Evolutionary conservation across 805 yeast species (phyloP).

Genomic region (Candida odintsovae): DNA sequence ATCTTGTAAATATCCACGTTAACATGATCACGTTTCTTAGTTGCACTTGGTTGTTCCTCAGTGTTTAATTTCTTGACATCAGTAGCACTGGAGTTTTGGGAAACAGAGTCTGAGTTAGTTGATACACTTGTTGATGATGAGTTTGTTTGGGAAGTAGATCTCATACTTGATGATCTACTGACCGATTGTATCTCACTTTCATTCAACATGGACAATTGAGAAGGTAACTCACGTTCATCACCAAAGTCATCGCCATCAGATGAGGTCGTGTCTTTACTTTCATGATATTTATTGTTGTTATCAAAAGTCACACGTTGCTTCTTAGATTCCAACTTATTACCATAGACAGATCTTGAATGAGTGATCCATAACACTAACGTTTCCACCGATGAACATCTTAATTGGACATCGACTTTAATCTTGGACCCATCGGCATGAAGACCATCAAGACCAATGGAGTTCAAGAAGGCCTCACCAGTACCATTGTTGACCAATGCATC

Average conservation of each 20-base stretch:
- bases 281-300: not conserved
- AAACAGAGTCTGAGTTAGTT: slow-evolving; percentile 2
- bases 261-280: not conserved
- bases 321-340: slow-evolving; percentile 7
- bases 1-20: slow-evolving; percentile 13
- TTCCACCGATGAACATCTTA: slow-evolving; percentile 59
- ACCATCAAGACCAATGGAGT: slow-evolving; percentile 65
- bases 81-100: slow-evolving; percentile 5
- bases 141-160: slow-evolving; percentile 15
- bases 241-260: slow-evolving; percentile 25
- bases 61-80: slow-evolving; percentile 2
- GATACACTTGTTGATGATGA: slow-evolving; percentile 12
- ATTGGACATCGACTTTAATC: slow-evolving; percentile 70
- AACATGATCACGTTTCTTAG: slow-evolving; percentile 5
- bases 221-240: slow-evolving; percentile 30
- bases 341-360: slow-evolving; percentile 50
- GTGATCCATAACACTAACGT: slow-evolving; percentile 79
- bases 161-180: slow-evolving; percentile 22
- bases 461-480: slow-evolving; percentile 47
- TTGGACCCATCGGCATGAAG: slow-evolving; percentile 62
- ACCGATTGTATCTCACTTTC: slow-evolving; percentile 29
- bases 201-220: slow-evolving; percentile 33
- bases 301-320: not conserved
- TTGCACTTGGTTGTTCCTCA: slow-evolving; percentile 1
- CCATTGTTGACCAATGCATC: slow-evolving; percentile 26